Conservation (phyloP, 78 protist species). For the Bodo saltans region DNA sequence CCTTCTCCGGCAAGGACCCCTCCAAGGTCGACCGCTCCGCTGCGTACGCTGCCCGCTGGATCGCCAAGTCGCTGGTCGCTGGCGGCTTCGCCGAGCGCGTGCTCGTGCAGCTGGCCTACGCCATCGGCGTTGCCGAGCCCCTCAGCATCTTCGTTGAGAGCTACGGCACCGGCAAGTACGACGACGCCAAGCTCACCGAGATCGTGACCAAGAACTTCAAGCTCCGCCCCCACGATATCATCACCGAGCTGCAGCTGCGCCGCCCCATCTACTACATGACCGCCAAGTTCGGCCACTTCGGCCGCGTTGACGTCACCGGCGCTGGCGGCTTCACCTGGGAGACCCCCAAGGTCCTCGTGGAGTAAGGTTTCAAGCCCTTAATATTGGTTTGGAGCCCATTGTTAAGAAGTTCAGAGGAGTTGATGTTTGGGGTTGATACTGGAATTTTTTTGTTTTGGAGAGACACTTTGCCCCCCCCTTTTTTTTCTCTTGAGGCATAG, state of each 20-base stretch:
- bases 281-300: slow-evolving; percentile 97
- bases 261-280: slow-evolving; percentile 78
- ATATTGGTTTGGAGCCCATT: background rate
- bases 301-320: slow-evolving; percentile 76
- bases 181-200: slow-evolving; percentile 74
- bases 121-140: slow-evolving; percentile 99
- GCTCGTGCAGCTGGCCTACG: slow-evolving; percentile 97
- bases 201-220: slow-evolving; percentile 93
- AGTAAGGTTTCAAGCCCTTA: slow-evolving; percentile 17
- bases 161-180: slow-evolving; percentile 89
- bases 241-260: slow-evolving; percentile 70
- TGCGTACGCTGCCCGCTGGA: slow-evolving; percentile 99
- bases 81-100: slow-evolving; percentile 84
- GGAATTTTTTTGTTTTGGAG: too few relatives aligned
- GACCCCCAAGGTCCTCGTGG: slow-evolving; percentile 71
- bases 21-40: slow-evolving; percentile 99
- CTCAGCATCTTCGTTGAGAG: slow-evolving; percentile 92
- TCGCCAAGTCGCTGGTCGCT: slow-evolving; percentile 98
- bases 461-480: too few relatives aligned
- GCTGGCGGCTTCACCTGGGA: slow-evolving; percentile 93
- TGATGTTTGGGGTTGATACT: too few relatives aligned
- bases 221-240: slow-evolving; percentile 88
- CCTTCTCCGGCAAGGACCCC: slow-evolving; percentile 99
- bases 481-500: too few relatives aligned
- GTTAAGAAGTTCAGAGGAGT: too few relatives aligned